Evolutionary conservation across 495 filamentous ascomycete species (phyloP), one percentile per base, ranked within the genome.

Genomic region (Saxophila tyrrhenica): DNA sequence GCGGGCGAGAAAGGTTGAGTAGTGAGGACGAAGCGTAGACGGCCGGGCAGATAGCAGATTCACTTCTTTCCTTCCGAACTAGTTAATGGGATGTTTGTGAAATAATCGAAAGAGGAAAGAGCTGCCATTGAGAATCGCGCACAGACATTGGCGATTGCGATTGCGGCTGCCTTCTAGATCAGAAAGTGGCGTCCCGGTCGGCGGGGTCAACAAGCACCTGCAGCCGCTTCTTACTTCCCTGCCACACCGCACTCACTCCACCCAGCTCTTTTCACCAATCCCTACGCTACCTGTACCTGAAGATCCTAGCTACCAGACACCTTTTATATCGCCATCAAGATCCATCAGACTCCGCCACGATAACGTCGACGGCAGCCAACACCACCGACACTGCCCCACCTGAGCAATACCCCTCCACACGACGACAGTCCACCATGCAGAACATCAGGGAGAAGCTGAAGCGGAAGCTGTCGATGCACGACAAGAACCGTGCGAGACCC

Each of bases 361-460:
- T 35, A 35, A 35, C 29, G 29, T 35, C 29, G 13, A 35, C 29
- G 29, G 13, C 29, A 35, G 29, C 29, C 5, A 35, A 13, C 29
- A 7, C 29, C 29, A 35, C 29, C 29, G n/a, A n/a, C n/a, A n/a
- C n/a, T n/a, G 13, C 29, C 29, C 29, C 29, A 35, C 29, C 29
- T 35, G 29, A 35, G 29, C 29, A 35, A 13, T 35, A 13, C 29
- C 13, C 29, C 29, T 35, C 29, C 29, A 13, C 13, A 5, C 29
- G 29, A 35, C 29, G 29, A 35, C 29, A 35, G 29, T 35, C 29
- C 47, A 60, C 20, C 9, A 60, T 60, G 58, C 52, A 60, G 53
- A 56, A 52, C 50, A 56, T 60, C 24, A 10, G 58, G 1, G 58
- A 61, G 32, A 61, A 61, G 46, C 32, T 61, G 24, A 57, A 45